Conservation (phyloP, 2,329 filamentous ascomycete species). For the Microcera coccophila region DNA sequence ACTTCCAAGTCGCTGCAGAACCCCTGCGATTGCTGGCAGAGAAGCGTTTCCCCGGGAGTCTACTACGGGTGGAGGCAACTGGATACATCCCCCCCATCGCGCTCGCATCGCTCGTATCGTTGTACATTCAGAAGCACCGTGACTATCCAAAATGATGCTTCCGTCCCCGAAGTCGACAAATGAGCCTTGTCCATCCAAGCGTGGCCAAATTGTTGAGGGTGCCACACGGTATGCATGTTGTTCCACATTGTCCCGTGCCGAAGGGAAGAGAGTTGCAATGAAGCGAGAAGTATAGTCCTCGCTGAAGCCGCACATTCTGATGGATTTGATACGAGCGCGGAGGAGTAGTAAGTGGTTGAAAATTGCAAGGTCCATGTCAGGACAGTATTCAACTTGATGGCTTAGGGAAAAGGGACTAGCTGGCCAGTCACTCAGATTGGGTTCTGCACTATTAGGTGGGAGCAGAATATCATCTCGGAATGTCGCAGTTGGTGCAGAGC, state of each 20-base stretch:
- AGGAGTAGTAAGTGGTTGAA: constrained; percentile 32
- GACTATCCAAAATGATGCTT: constrained; percentile 18
- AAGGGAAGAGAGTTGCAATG: constrained; percentile 26
- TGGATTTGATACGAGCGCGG: constrained; percentile 27
- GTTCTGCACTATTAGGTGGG: neutral
- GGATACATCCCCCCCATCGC: constrained; percentile 22
- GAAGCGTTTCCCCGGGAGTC: constrained; percentile 10
- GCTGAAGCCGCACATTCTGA: constrained; percentile 37
- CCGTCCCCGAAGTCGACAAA: constrained; percentile 26
- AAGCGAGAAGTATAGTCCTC: constrained; percentile 29
- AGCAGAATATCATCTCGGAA: neutral
- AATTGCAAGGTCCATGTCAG: constrained; percentile 29
- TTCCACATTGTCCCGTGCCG: neutral
- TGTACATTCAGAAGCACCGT: constrained; percentile 7
- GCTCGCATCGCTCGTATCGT: neutral
- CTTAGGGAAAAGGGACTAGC: constrained; percentile 2
- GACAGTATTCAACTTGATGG: constrained; percentile 26
- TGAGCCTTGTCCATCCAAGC: constrained; percentile 26
- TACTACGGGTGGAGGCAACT: constrained; percentile 23
- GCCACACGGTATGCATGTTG: constrained; percentile 26
- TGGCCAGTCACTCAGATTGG: constrained; percentile 1
- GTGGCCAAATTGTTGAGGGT: constrained; percentile 32
- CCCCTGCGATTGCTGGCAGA: constrained; percentile 15
- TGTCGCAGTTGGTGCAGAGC: neutral
- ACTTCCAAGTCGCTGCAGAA: constrained; percentile 14